These are phyloP conservation scores for Calonectria multiphialidica DNA, from an alignment of 2,329 filamentous ascomycete genomes.

Conservation along the genomic window DNA sequence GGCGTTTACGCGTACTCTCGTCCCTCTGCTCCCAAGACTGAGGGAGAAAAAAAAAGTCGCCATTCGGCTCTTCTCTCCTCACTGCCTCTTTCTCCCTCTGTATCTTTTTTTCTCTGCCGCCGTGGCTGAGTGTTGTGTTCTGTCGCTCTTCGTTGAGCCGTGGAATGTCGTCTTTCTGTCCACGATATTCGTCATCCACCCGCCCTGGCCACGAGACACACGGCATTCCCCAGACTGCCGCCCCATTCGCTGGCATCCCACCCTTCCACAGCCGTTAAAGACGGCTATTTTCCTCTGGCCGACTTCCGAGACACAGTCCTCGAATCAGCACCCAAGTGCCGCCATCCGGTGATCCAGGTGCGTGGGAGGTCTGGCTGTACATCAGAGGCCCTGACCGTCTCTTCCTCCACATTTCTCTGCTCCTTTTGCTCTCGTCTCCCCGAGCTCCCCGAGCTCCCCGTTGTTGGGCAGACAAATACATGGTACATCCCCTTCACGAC, in stretches of 20 bases:
- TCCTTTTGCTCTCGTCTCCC: constrained; percentile 7
- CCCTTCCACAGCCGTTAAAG: constrained; percentile 18
- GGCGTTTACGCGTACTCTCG: constrained; percentile 9
- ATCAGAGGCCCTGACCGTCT: not conserved
- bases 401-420: not conserved
- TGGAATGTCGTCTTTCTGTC: constrained; percentile 41
- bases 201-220: constrained; percentile 32
- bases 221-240: constrained; percentile 3
- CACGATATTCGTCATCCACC: constrained; percentile 43
- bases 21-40: not conserved
- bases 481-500: not conserved
- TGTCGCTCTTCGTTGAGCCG: not conserved
- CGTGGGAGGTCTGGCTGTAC: constrained; percentile 8
- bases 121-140: constrained; percentile 2
- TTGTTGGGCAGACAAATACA: constrained; percentile 5
- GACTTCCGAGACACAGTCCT: constrained; percentile 29
- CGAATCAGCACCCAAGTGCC: constrained; percentile 12
- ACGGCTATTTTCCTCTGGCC: constrained; percentile 16
- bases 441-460: constrained; percentile 25
- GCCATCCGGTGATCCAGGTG: constrained; percentile 22
- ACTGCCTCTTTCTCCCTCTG: not conserved
- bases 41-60: not conserved
- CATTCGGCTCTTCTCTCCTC: not conserved
- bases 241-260: constrained; percentile 31
- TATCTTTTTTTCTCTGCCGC: not conserved